A percentile compares a stretch with the other conserved stretches of the same genome.
phyloP scores from a whole-genome alignment of 164 flowering plant genomes.

The Chloranthus sessilifolius region DNA sequence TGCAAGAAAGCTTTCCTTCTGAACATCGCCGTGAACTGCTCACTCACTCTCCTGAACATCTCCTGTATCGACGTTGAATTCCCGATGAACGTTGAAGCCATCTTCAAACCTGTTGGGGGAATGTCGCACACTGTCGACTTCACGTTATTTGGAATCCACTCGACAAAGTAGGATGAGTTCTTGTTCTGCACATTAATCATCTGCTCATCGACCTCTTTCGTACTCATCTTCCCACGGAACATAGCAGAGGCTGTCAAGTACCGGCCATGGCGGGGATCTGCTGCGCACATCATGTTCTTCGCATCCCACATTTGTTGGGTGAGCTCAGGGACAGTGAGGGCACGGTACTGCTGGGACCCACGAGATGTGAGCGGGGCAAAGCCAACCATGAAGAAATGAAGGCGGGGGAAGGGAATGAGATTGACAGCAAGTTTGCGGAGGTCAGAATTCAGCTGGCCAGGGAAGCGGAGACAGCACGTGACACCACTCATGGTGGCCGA shows the following conservation, averaged over 20 bases:
- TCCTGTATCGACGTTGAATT: slow-evolving; percentile 82
- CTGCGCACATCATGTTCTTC: slow-evolving; percentile 22
- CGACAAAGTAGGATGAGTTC: slow-evolving; percentile 85
- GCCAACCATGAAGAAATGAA: slow-evolving; percentile 6
- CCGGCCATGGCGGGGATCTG: slow-evolving; percentile 15
- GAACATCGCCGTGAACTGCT: slow-evolving; percentile 89
- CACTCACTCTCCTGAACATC: slow-evolving; percentile 86
- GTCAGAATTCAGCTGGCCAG: slow-evolving; percentile 6
- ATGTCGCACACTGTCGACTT: slow-evolving; percentile 45
- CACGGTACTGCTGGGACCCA: slow-evolving; percentile 77
- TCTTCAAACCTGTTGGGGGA: slow-evolving; percentile 50
- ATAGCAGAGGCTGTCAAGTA: slow-evolving; percentile 8
- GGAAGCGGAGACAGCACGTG: slow-evolving; percentile 6
- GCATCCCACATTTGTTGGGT: slow-evolving; percentile 23
- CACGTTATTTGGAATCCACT: slow-evolving; percentile 68
- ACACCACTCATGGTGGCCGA: slow-evolving; percentile 9
- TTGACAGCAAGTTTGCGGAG: slow-evolving; percentile 6
- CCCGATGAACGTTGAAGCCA: slow-evolving; percentile 79
- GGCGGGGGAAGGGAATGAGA: slow-evolving; percentile 5
- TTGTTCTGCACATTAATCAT: slow-evolving; percentile 84
- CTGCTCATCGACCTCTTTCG: slow-evolving; percentile 83
- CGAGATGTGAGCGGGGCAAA: slow-evolving; percentile 47
- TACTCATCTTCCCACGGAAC: slow-evolving; percentile 85
- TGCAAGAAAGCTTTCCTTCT: slow-evolving; percentile 79
- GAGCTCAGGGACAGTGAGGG: slow-evolving; percentile 40